Percentiles rank a stretch among this genome's conserved stretches.
Conservation (phyloP, 192 early-diverging fungal genomes). For the Umbelopsis vinacea region DNA sequence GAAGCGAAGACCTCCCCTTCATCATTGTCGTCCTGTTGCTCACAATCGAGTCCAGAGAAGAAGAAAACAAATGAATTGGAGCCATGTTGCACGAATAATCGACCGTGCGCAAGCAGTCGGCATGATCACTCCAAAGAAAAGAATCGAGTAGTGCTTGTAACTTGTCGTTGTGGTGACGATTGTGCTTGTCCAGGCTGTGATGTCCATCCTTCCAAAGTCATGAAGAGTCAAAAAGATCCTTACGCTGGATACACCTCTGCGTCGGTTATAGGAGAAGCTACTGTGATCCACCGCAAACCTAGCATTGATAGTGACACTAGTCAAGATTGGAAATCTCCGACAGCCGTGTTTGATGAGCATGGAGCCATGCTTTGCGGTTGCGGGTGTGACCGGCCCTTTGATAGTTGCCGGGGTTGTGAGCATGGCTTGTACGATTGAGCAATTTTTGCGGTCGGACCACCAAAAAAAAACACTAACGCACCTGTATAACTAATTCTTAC, state of each 20-base stretch:
- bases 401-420: constrained; percentile 54
- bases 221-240: constrained; percentile 26
- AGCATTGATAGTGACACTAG: neutral
- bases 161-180: constrained; percentile 46
- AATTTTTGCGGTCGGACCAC: neutral
- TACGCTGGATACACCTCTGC: constrained; percentile 23
- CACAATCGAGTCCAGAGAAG: neutral
- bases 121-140: neutral
- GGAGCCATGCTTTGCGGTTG: constrained; percentile 61
- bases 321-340: constrained; percentile 14
- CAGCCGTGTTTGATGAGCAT: constrained; percentile 46
- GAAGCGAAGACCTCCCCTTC: neutral
- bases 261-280: neutral
- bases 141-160: constrained; percentile 23
- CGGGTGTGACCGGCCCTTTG: constrained; percentile 58
- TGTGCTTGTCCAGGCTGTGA: constrained; percentile 46
- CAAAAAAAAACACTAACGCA: neutral
- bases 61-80: neutral
- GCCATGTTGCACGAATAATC: constrained; percentile 13
- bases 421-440: neutral
- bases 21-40: neutral
- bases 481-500: too few relatives aligned
- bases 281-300: constrained; percentile 5
- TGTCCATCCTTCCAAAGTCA: constrained; percentile 41
- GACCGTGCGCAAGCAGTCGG: constrained; percentile 2